Conservation (phyloP, 2,329 filamentous ascomycete species). For the Boeremia lycopersici region DNA sequence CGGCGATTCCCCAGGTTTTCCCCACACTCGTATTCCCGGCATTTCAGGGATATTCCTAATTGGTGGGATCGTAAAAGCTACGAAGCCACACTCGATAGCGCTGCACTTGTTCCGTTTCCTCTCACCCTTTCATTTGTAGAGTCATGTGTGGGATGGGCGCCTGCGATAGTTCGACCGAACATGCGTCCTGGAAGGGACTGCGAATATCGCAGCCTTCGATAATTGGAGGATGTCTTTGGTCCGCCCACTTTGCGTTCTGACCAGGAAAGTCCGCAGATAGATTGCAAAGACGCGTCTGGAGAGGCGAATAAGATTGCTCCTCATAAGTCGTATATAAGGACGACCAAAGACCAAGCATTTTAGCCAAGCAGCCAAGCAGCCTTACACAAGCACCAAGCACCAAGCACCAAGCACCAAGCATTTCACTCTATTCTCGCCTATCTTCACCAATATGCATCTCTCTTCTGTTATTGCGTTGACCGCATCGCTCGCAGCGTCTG, state of each 20-base stretch:
- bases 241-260: constrained; percentile 8
- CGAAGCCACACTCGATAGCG: background rate
- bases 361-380: constrained; percentile 22
- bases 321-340: constrained; percentile 11
- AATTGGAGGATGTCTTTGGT: constrained; percentile 11
- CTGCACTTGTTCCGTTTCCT: background rate
- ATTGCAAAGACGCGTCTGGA: constrained; percentile 5
- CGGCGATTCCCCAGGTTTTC: constrained; percentile 1
- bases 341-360: constrained; percentile 17
- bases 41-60: constrained; percentile 9
- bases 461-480: constrained; percentile 21
- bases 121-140: background rate
- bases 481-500: constrained; percentile 28
- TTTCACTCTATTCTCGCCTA: background rate
- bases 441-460: constrained; percentile 18
- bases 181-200: background rate
- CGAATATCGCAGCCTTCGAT: background rate
- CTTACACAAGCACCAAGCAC: constrained; percentile 1
- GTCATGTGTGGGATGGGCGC: background rate
- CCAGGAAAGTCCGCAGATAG: constrained; percentile 1
- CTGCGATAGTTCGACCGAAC: background rate
- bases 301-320: background rate
- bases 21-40: constrained; percentile 1
- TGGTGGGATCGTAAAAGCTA: constrained; percentile 13
- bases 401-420: constrained; percentile 4